A percentile compares a stretch with the other conserved stretches of the same genome.
Conservation (phyloP, 495 filamentous ascomycete genomes). For the Trichoderma gamsii region DNA sequence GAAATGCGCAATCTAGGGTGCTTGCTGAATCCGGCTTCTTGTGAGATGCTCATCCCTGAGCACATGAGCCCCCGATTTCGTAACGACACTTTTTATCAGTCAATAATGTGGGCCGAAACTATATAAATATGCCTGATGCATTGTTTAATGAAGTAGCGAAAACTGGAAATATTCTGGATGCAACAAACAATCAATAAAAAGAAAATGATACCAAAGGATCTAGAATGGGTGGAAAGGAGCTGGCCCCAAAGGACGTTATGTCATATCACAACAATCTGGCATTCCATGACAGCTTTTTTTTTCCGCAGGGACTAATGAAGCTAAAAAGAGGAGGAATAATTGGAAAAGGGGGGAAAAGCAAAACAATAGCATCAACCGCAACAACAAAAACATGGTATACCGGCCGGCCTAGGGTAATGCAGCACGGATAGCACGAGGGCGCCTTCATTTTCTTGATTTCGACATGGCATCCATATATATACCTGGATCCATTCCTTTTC, state of each 20-base stretch:
- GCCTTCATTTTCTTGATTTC: neutral
- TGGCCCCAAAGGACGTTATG: neutral
- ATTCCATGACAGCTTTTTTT: neutral
- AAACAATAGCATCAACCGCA: neutral
- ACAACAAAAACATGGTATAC: neutral
- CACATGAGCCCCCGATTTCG: neutral
- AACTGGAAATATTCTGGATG: neutral
- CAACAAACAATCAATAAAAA: neutral
- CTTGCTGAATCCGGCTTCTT: constrained; percentile 32
- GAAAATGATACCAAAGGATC: neutral
- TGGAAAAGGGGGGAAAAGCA: neutral
- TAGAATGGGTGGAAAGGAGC: neutral
- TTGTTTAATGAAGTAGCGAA: neutral
- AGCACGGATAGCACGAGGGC: neutral
- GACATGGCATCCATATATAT: neutral
- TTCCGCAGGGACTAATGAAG: neutral
- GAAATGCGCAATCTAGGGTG: constrained; percentile 22
- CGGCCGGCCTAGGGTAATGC: neutral
- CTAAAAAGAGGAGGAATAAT: constrained; percentile 2
- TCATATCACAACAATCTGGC: neutral
- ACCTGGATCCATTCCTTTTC: neutral
- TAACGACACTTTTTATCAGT: neutral
- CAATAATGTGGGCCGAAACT: neutral
- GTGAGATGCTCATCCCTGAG: constrained; percentile 16
- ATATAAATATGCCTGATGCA: neutral